Conservation (phyloP, 1,139 yeast species). For the Hanseniaspora sp. region DNA sequence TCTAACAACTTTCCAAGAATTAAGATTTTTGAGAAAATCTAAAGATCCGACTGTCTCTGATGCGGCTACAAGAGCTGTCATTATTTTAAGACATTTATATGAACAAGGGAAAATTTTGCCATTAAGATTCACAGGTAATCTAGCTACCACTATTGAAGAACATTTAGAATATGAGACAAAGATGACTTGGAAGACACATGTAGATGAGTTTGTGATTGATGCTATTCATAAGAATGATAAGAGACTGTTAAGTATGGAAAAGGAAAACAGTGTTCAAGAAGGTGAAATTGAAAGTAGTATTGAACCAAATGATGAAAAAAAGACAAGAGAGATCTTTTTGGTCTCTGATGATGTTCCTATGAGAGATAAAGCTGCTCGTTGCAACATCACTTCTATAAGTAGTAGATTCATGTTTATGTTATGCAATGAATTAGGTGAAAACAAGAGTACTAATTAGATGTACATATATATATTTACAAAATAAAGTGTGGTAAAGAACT, state of each 20-base stretch:
- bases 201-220: conserved; percentile 34
- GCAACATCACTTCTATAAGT: conserved; percentile 37
- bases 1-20: conserved; percentile 65
- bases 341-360: conserved; percentile 66
- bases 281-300: conserved; percentile 23
- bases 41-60: conserved; percentile 67
- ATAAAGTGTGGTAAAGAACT: background rate
- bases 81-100: conserved; percentile 57
- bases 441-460: conserved; percentile 25
- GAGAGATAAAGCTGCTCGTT: conserved; percentile 53
- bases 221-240: conserved; percentile 29
- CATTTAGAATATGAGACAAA: conserved; percentile 35
- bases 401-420: conserved; percentile 29
- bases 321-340: conserved; percentile 36
- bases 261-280: conserved; percentile 33
- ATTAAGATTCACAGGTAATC: conserved; percentile 54
- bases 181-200: conserved; percentile 34
- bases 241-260: conserved; percentile 21
- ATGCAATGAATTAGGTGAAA: conserved; percentile 25
- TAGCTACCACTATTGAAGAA: conserved; percentile 50
- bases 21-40: conserved; percentile 61
- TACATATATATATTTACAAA: background rate
- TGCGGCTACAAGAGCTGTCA: conserved; percentile 71
- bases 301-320: conserved; percentile 20
- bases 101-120: conserved; percentile 48